Evolutionary conservation across 192 early-diverging fungal species (phyloP).

Genomic region (Mortierella hygrophila): DNA sequence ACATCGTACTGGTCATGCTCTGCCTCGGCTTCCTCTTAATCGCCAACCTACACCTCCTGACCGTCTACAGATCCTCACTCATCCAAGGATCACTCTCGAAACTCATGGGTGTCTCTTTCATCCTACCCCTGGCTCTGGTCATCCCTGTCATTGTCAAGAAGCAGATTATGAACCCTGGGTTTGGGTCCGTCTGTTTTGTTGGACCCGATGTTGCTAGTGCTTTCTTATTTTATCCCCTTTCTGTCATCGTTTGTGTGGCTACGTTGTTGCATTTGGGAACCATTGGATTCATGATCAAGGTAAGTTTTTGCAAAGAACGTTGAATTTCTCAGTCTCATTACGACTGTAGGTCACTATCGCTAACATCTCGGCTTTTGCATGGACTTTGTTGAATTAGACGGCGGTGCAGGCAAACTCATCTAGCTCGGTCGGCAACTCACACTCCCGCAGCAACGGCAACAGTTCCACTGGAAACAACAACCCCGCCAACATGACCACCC

Average conservation of each 20-base stretch:
- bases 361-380: background rate
- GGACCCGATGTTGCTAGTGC: conserved; percentile 14
- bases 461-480: background rate
- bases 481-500: background rate
- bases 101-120: conserved; percentile 33
- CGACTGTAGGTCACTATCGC: background rate
- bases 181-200: conserved; percentile 47
- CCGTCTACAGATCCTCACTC: conserved; percentile 22
- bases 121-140: conserved; percentile 30
- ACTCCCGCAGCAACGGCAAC: conserved; percentile 3
- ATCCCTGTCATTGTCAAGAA: conserved; percentile 24
- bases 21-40: conserved; percentile 37
- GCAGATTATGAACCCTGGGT: conserved; percentile 37
- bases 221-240: conserved; percentile 40
- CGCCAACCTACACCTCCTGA: conserved; percentile 36
- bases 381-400: background rate
- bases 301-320: background rate
- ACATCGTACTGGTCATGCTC: conserved; percentile 32
- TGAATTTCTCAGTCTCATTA: background rate
- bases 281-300: conserved; percentile 31
- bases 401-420: conserved; percentile 5
- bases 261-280: conserved; percentile 35
- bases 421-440: conserved; percentile 2
- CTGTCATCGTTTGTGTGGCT: conserved; percentile 27
- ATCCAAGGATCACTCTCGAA: conserved; percentile 13